Evolutionary conservation across 192 early-diverging fungal genomes (phyloP).

Genomic region (Coemansia sp.): DNA sequence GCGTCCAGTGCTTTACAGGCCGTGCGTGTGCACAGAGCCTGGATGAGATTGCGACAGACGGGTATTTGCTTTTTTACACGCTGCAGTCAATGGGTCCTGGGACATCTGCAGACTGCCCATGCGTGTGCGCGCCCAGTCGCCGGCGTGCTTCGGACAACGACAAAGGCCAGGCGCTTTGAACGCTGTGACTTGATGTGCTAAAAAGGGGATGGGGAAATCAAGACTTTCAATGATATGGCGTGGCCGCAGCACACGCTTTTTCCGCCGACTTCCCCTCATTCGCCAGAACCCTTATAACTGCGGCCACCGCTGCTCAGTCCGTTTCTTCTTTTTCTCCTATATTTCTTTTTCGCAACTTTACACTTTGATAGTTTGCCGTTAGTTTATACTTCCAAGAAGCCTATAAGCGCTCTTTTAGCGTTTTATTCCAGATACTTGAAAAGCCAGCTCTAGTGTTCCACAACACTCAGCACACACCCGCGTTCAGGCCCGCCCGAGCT

Average conservation of each 20-base stretch:
- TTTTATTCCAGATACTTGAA: background rate
- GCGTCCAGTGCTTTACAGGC: constrained; percentile 39
- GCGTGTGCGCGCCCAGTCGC: background rate
- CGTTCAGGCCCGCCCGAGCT: background rate
- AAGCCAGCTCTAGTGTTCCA: background rate
- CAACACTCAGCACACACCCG: background rate
- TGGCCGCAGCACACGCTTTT: constrained; percentile 12
- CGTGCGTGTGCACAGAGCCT: constrained; percentile 37
- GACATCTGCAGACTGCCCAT: background rate
- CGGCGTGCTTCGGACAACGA: background rate
- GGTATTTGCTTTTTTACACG: constrained; percentile 68
- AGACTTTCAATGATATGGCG: background rate
- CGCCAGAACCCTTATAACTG: constrained; percentile 12
- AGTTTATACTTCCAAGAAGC: background rate
- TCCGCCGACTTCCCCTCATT: background rate
- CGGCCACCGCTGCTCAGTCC: constrained; percentile 18
- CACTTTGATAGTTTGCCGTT: background rate
- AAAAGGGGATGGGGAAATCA: background rate
- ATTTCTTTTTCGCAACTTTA: constrained; percentile 8
- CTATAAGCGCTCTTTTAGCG: background rate
- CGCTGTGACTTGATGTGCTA: background rate
- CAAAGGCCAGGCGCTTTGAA: background rate
- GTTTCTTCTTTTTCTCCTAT: constrained; percentile 9
- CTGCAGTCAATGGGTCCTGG: constrained; percentile 43
- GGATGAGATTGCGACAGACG: constrained; percentile 55